Evolutionary conservation across 495 filamentous ascomycete genomes (phyloP).

Genomic region (Cercophora newfieldiana): DNA sequence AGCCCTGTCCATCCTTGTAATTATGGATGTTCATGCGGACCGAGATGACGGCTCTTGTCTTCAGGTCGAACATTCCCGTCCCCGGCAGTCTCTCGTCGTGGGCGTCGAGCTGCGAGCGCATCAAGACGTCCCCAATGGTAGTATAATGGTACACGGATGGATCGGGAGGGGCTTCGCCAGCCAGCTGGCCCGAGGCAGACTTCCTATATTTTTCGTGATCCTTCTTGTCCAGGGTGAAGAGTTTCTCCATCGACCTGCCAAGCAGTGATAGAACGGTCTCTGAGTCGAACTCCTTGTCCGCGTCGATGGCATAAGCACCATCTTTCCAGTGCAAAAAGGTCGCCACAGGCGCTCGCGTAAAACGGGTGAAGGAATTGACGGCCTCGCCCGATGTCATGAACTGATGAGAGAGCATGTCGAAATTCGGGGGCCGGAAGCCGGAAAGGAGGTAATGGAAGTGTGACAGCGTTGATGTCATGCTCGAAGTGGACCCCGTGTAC

Average conservation of each 20-base stretch:
- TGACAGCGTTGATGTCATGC: constrained; percentile 82
- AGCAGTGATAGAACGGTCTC: constrained; percentile 86
- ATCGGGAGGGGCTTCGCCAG: constrained; percentile 63
- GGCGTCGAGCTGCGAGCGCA: constrained; percentile 95
- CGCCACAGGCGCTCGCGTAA: constrained; percentile 70
- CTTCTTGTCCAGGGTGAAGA: constrained; percentile 78
- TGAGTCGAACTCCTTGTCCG: constrained; percentile 88
- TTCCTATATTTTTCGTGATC: constrained; percentile 83
- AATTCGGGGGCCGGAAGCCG: constrained; percentile 71
- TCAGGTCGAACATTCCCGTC: constrained; percentile 94
- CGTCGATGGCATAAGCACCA: constrained; percentile 92
- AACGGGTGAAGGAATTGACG: constrained; percentile 63
- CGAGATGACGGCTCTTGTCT: constrained; percentile 86
- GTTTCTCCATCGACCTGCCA: constrained; percentile 93
- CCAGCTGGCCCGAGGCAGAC: constrained; percentile 59
- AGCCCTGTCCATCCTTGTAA: constrained; percentile 75
- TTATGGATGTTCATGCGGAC: constrained; percentile 80
- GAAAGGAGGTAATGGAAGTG: constrained; percentile 96
- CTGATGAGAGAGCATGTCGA: constrained; percentile 59
- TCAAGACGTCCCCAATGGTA: constrained; percentile 83
- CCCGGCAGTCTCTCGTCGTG: constrained; percentile 84
- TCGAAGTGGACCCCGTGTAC: constrained; percentile 93
- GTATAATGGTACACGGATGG: constrained; percentile 86
- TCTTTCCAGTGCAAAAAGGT: constrained; percentile 84
- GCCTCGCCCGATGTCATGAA: constrained; percentile 53